Evolutionary conservation across 768 basidiomycete species (phyloP).

Genomic region (Amanita inopinata): DNA sequence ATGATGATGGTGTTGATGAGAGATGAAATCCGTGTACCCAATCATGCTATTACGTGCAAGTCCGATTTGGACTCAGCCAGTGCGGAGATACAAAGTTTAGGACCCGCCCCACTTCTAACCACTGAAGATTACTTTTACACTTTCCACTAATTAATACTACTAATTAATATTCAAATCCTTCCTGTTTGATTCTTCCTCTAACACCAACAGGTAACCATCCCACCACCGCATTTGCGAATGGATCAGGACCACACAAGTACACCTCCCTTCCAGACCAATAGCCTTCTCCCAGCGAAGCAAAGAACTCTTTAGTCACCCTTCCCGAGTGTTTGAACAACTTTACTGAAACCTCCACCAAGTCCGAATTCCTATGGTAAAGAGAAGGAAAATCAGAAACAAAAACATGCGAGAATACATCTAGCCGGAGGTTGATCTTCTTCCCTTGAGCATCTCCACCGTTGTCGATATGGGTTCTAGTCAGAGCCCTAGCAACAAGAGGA

Average conservation of each 20-base stretch:
- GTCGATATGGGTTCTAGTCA: neutral
- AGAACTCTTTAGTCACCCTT: neutral
- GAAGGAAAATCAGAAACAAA: neutral
- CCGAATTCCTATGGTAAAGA: neutral
- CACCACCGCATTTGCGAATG: neutral
- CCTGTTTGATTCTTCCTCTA: too few species aligned
- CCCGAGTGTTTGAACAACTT: neutral
- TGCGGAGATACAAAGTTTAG: too few species aligned
- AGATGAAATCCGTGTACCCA: too few species aligned
- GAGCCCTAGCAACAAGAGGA: constrained; percentile 23
- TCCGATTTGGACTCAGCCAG: too few species aligned
- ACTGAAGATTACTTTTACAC: too few species aligned
- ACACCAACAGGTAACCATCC: neutral
- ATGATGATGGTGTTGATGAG: too few species aligned
- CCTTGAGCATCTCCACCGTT: neutral
- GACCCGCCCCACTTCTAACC: too few species aligned
- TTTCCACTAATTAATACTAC: constrained; percentile 11
- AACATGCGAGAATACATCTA: neutral
- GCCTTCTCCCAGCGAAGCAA: neutral
- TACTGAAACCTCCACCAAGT: neutral
- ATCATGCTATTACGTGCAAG: too few species aligned
- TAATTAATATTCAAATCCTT: neutral
- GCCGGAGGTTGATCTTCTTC: neutral
- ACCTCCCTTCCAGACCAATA: neutral
- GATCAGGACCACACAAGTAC: neutral